phyloP scores from a whole-genome alignment of 495 filamentous ascomycete species.

The Stereocaulon alpinum region DNA sequence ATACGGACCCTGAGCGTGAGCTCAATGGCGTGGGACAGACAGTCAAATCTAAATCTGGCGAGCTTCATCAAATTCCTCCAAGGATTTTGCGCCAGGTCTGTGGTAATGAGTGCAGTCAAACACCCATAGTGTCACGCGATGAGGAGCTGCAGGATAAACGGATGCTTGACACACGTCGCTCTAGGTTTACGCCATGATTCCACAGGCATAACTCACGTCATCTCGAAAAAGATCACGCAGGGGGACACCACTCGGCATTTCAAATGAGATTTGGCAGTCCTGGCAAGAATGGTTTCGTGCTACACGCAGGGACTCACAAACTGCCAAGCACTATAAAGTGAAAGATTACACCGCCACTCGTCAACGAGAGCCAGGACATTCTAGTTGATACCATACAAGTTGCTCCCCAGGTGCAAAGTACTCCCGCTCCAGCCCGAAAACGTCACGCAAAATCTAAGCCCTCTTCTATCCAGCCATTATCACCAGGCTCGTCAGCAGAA shows the following conservation, averaged over 20 bases:
- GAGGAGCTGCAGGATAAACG: not conserved
- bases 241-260: no score
- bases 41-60: no score
- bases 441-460: not conserved
- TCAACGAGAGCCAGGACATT: conserved; percentile 16
- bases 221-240: no score
- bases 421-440: not conserved
- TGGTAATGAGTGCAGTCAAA: not conserved
- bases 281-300: not conserved
- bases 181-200: not conserved
- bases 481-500: not conserved
- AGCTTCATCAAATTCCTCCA: no score
- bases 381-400: not conserved
- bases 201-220: no score
- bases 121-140: not conserved
- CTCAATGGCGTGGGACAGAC: no score
- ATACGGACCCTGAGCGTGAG: no score
- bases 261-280: not conserved
- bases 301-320: not conserved
- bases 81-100: no score
- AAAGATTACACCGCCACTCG: not conserved
- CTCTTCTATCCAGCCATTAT: not conserved
- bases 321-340: not conserved
- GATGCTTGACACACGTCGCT: not conserved
- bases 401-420: not conserved